A percentile compares a stretch with the other conserved stretches of the same genome.
Conservation (phyloP, 306 rosid genomes). For the Prunus padus region DNA sequence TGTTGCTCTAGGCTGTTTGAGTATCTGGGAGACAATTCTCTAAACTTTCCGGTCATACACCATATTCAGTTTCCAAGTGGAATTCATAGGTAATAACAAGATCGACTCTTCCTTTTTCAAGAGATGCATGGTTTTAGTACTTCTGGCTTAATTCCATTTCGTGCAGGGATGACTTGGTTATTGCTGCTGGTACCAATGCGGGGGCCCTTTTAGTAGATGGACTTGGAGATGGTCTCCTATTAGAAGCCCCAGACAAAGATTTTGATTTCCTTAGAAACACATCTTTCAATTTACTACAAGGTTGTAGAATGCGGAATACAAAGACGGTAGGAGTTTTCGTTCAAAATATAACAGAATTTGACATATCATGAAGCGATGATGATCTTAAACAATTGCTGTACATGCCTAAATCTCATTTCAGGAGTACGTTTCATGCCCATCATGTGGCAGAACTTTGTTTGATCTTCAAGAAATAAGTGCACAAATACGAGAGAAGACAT, state of each 20-base stretch:
- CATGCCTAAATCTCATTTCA: slow-evolving; percentile 39
- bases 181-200: slow-evolving; percentile 82
- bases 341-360: background rate
- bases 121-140: slow-evolving; percentile 4
- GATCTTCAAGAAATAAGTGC: slow-evolving; percentile 98
- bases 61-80: slow-evolving; percentile 87
- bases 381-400: background rate
- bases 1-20: slow-evolving; percentile 65
- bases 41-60: slow-evolving; percentile 84
- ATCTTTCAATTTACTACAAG: slow-evolving; percentile 96
- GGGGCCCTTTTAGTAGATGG: slow-evolving; percentile 98
- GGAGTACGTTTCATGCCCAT: slow-evolving; percentile 99
- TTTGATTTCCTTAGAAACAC: slow-evolving; percentile 84
- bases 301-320: slow-evolving; percentile 98
- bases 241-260: slow-evolving; percentile 84
- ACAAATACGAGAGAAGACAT: slow-evolving; percentile 86
- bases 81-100: slow-evolving; percentile 60
- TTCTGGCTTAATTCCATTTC: slow-evolving; percentile 15
- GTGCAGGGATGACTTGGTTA: slow-evolving; percentile 88
- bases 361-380: background rate
- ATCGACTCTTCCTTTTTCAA: slow-evolving; percentile 12
- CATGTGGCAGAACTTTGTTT: slow-evolving; percentile 97
- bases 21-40: slow-evolving; percentile 68
- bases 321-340: slow-evolving; percentile 65
- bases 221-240: slow-evolving; percentile 89